Evolutionary conservation across 768 basidiomycete species (phyloP), one percentile per base, ranked within the genome.

Genomic region (Naganishia friedmannii): DNA sequence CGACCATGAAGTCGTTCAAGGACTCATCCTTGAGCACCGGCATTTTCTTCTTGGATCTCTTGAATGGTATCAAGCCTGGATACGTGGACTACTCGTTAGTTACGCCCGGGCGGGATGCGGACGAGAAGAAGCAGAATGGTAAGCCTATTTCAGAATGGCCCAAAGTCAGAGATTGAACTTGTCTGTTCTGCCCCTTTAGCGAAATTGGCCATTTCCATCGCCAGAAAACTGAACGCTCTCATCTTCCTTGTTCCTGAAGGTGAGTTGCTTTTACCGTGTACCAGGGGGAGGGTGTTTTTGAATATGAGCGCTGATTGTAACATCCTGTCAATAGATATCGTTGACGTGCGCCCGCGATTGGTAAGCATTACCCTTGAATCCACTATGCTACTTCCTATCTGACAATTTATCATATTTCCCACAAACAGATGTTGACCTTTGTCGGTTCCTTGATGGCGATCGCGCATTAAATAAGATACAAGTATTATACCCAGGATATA

Each of bases 201-300:
- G 19, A 97, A 97, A 86, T 82, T 97, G 73, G 95, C 93, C 9
- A 97, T 98, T 75, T 97, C 95, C 2, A 97, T 98, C 75, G 94
- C 95, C n/a, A 86, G 95, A 77, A 98, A 98, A 86, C 89, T 94
- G 89, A 91, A 92, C 66, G 91, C 92, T 5, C 82, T 96, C 75
- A 97, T 97, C 76, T 97, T 97, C 86, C 83, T 98, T 70, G 95
- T 97, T 0, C 93, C 95, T 0, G 95, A 98, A 78, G 93, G 74
- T 77, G 34, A 73, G 75, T 72, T 2, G 15, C 29, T 10, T 42
- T 8, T 34, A 10, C 15, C 37, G 4, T 48, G n/a, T n/a, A n/a
- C n/a, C n/a, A n/a, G n/a, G n/a, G n/a, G n/a, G n/a, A n/a, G n/a
- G n/a, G n/a, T 23, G 23, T 65, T 29, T 21, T 39, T 93, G 54